A percentile compares a stretch with the other conserved stretches of the same genome.
Conservation (phyloP, 1,139 yeast species). For the Groenewaldozyma auringiensis region DNA sequence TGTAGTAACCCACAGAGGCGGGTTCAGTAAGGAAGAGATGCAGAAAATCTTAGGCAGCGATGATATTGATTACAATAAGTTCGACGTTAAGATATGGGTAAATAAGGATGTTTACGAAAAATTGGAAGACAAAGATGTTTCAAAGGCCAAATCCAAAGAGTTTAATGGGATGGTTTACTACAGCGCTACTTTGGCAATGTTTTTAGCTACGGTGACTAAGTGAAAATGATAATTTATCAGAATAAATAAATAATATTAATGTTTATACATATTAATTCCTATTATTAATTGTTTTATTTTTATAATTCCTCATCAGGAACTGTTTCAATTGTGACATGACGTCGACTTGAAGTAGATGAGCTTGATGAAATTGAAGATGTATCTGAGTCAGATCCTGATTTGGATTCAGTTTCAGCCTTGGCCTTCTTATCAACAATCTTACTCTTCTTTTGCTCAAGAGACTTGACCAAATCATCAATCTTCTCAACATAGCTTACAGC, state of each 20-base stretch:
- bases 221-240: slow-evolving; percentile 3
- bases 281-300: slow-evolving; percentile 4
- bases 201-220: slow-evolving; percentile 5
- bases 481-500: slow-evolving; percentile 21
- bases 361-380: background rate
- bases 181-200: slow-evolving; percentile 1
- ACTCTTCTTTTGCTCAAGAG: background rate
- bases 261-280: background rate
- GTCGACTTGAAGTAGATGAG: background rate
- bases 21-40: slow-evolving; percentile 13
- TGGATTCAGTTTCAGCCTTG: slow-evolving; percentile 7
- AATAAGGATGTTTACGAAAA: slow-evolving; percentile 14
- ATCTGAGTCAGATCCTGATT: slow-evolving; percentile 2
- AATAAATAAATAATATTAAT: background rate
- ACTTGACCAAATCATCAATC: slow-evolving; percentile 16
- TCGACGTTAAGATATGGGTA: slow-evolving; percentile 21
- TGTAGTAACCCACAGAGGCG: slow-evolving; percentile 20
- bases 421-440: background rate
- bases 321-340: slow-evolving; percentile 20
- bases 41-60: slow-evolving; percentile 14
- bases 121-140: slow-evolving; percentile 5
- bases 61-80: slow-evolving; percentile 16
- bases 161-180: slow-evolving; percentile 3
- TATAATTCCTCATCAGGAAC: slow-evolving; percentile 21
- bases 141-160: background rate